A percentile compares a stretch with the other conserved stretches of the same genome.
Evolutionary conservation across 805 yeast species (phyloP).

Genomic region (Cyberlindnera meyerae): DNA sequence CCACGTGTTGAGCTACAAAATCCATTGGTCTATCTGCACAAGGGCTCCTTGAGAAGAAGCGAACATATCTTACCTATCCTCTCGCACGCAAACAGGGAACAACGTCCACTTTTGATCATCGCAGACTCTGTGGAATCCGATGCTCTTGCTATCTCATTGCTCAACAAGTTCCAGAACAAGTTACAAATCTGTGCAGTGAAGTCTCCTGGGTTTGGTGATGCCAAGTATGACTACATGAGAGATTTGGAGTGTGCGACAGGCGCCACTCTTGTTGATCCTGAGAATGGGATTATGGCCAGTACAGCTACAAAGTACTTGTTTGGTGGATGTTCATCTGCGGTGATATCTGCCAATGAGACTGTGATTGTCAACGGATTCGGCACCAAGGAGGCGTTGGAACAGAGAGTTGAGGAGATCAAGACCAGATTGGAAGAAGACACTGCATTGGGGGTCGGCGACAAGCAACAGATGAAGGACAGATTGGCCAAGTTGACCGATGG

Average conservation of each 20-base stretch:
- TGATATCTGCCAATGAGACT: slow-evolving; percentile 94
- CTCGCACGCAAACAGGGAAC: slow-evolving; percentile 85
- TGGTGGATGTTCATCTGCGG: slow-evolving; percentile 87
- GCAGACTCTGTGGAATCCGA: slow-evolving; percentile 98
- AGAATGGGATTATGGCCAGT: slow-evolving; percentile 92
- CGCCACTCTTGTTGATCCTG: slow-evolving; percentile 83
- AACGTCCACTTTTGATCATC: slow-evolving; percentile 88
- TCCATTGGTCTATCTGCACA: slow-evolving; percentile 69
- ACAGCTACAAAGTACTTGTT: slow-evolving; percentile 84
- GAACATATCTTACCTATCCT: slow-evolving; percentile 77
- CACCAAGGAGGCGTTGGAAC: slow-evolving; percentile 67
- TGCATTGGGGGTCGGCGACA: slow-evolving; percentile 79
- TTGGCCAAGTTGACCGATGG: slow-evolving; percentile 96
- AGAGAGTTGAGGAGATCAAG: slow-evolving; percentile 93
- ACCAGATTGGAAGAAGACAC: slow-evolving; percentile 61
- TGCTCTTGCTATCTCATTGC: slow-evolving; percentile 95
- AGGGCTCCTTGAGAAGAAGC: slow-evolving; percentile 19
- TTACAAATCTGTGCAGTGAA: slow-evolving; percentile 96
- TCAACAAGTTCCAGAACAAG: slow-evolving; percentile 97
- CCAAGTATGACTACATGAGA: slow-evolving; percentile 93
- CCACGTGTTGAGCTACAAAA: slow-evolving; percentile 90
- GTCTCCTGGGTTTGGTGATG: slow-evolving; percentile 99
- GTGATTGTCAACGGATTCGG: slow-evolving; percentile 93
- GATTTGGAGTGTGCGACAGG: slow-evolving; percentile 94
- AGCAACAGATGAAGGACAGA: slow-evolving; percentile 95